phyloP scores from a whole-genome alignment of 139 green algal species.

The Tetraselmis striata region DNA sequence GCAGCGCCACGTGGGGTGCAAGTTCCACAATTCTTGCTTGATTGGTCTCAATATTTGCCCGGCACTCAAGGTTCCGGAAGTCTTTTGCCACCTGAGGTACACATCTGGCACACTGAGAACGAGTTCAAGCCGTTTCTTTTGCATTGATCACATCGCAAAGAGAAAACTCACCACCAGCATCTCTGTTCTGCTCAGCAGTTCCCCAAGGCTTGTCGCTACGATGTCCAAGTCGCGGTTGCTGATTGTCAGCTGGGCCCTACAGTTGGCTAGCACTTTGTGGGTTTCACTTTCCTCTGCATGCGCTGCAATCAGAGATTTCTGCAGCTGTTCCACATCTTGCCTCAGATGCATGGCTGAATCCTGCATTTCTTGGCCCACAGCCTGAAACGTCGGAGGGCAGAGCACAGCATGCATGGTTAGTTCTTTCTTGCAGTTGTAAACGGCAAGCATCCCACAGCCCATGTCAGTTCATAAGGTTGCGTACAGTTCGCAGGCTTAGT shows the following conservation, averaged over 20 bases:
- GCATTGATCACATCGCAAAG: too few species aligned
- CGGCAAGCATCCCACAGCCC: too few species aligned
- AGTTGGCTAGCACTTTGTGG: not conserved
- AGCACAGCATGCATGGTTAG: not conserved
- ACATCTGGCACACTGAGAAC: too few species aligned
- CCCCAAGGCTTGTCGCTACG: not conserved
- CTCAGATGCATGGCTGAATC: not conserved
- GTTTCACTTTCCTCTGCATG: not conserved
- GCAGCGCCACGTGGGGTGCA: not conserved
- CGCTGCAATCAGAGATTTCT: not conserved
- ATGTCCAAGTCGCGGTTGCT: not conserved
- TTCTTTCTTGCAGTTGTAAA: too few species aligned
- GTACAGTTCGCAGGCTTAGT: not conserved
- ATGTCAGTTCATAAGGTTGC: too few species aligned
- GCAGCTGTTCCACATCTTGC: not conserved
- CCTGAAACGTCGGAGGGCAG: not conserved
- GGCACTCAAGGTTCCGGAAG: not conserved
- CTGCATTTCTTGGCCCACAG: not conserved
- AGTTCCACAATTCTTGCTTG: not conserved
- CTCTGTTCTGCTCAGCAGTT: not conserved
- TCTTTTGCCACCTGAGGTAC: not conserved
- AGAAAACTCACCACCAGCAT: not conserved
- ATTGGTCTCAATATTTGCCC: not conserved
- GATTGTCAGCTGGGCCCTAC: not conserved
- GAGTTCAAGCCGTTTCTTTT: too few species aligned